Evolutionary conservation across 1,284 basidiomycete species (phyloP), one percentile per base, ranked within the genome.

Genomic region (Ustilago cynodontis): DNA sequence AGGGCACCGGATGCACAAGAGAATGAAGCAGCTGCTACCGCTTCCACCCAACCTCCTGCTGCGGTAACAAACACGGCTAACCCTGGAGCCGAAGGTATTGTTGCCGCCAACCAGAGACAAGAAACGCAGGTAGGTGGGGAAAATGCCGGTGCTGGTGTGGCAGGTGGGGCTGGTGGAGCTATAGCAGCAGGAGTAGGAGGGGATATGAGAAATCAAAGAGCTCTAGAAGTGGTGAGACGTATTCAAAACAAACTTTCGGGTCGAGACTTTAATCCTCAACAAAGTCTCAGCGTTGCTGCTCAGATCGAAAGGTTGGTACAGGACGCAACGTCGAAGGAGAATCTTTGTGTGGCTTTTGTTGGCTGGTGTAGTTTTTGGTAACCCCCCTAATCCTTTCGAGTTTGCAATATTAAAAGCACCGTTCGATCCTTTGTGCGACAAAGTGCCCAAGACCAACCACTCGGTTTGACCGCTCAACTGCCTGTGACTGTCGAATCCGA

Each of bases 201-300:
- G 16, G 82, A 84, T 50, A 78, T 80, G 52, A 54, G 80, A 26
- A 85, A 83, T 65, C 77, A 84, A 52, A 45, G 80, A 5, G 84
- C 83, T 14, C 65, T 84, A 5, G 83, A 86, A 52, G 84, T 86
- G 14, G 84, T 86, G 16, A 52, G 78, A 2, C 67, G 84, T 18
- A 85, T 86, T 64, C 81, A 85, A 65, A 85, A 83, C 67, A 86
- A 86, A 65, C 61, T 86, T 22, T 66, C 65, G 13, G 84, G 84
- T 3, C 64, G 83, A 31, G 84, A 86, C 57, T 86, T 79, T 53
- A 80, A 85, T 47, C 83, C 84, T 0, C 45, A 72, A 5, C 68
- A 80, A 20, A 45, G 69, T 9, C 61, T 86, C 18, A 60, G 59
- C 11, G 82, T 85, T 11, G 57, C 78, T 1, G 80, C 71, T 7